Percentiles rank a stretch among this genome's conserved stretches.
These are phyloP conservation scores for Nannochloropsis oceanica DNA, from an alignment of 108 stramenopile species.

Conservation along the genomic window DNA sequence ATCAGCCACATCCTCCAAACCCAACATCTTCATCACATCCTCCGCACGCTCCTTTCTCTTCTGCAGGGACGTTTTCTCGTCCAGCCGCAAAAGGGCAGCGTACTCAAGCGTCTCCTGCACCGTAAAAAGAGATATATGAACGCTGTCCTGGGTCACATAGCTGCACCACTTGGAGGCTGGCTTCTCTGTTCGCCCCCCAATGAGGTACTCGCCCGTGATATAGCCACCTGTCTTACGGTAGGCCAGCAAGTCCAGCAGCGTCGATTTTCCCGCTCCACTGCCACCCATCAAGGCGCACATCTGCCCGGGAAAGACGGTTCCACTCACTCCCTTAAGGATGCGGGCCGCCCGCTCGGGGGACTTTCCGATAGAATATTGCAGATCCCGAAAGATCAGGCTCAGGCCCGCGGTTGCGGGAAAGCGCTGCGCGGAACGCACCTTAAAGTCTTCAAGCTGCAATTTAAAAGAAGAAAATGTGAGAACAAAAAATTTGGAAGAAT, in stretches of 20 bases:
- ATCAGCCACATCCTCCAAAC: conserved; percentile 48
- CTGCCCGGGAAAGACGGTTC: background rate
- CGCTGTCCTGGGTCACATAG: conserved; percentile 84
- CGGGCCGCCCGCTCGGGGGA: background rate
- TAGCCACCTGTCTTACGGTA: conserved; percentile 16
- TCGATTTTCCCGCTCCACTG: conserved; percentile 33
- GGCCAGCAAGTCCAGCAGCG: conserved; percentile 33
- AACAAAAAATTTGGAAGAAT: background rate
- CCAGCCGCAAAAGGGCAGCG: conserved; percentile 13
- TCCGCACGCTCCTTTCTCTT: conserved; percentile 44
- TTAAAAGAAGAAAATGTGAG: background rate
- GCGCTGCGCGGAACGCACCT: background rate
- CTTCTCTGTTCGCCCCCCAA: background rate
- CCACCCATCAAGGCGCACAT: conserved; percentile 23
- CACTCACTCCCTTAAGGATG: background rate
- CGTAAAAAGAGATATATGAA: conserved; percentile 60
- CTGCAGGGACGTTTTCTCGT: background rate
- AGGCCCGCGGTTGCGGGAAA: background rate
- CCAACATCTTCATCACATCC: conserved; percentile 55
- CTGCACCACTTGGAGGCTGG: background rate
- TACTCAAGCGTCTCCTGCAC: conserved; percentile 71
- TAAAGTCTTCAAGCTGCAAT: background rate
- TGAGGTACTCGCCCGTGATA: conserved; percentile 14
- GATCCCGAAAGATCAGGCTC: background rate
- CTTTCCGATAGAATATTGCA: background rate